Evolutionary conservation across 345 rosid species (phyloP), one percentile per base, ranked within the genome.

Genomic region (Xanthoceras sorbifolium): DNA sequence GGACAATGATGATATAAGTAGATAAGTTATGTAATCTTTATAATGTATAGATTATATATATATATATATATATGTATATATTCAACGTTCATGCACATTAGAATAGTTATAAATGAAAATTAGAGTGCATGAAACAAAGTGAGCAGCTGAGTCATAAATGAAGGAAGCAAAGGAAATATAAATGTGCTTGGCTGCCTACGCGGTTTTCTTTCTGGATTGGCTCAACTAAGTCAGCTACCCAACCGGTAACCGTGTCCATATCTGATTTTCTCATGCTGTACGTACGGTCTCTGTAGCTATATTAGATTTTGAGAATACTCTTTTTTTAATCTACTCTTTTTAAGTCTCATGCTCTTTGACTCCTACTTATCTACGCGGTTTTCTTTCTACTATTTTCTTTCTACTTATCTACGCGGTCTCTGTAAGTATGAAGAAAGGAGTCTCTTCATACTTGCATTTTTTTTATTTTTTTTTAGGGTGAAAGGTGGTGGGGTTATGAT

Each of bases 121-220:
- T 23, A 42, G 25, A 69, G 32, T 12, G 32, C 54, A 69, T 54
- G 14, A 23, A 12, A 42, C 0, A 34, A 32, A 60, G 42, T 23
- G 77, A 17, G 70, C 40, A 31, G 22, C 9, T 0, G 63, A 67
- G 61, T 62, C 36, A 69, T 68, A 72, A 74, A 81, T 44, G 80
- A 50, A 48, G 29, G 48, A 44, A 64, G 32, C 8, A 38, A 34
- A 5, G 9, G 28, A 42, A 28, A 15, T 18, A 48, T 74, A 34
- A 65, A 82, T 77, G 79, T 64, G 84, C 80, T 67, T 73, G 76
- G 69, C 86, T 85, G 84, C 62, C 84, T 22, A 87, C 88, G 85
- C 90, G 88, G 84, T 87, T 81, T 84, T 76, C 48, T 11, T 63
- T 29, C 11, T 67, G 57, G 11, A 73, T 17, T 55, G 40, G 67